Base-by-base conservation (phyloP, 202 grass and related monocot genomes). In the Musa balbisiana region DNA sequence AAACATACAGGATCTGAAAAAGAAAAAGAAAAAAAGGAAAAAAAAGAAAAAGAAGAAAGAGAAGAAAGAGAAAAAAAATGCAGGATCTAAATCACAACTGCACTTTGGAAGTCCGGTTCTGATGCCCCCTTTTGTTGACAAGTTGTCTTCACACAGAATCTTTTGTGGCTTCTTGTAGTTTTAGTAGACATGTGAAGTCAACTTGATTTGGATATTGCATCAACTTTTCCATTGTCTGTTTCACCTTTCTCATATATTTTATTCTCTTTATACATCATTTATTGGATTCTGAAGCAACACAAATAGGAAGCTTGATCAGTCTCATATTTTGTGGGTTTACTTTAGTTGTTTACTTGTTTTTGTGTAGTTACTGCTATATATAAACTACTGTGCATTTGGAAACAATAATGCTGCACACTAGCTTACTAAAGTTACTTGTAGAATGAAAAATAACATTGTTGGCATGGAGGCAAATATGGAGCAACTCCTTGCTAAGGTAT, bases 381-480 rank as follows among this genome's bases (percentile, higher is more conserved):
- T 11, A 70, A 11, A 33, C 2, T 29, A 70, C 43, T 67, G 12
- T 51, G 49, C 8, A 19, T 51, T 51, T 70, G 17, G 2, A 70
- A 70, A 49, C 43, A 51, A 51, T 17, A 51, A 19, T 51, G 50
- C 4, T 70, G 9, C 17, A 70, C 21, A 21, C 16, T 20, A 70
- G 16, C 17, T 20, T 70, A 11, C 51, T 51, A 25, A 52, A 17
- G 20, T 85, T 67, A 73, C 12, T 67, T 49, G 19, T 84, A 93
- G 95, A 78, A 95, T 99, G 95, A 99, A 99, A 85, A 94, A 84
- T 85, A 99, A 99, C 67, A 99, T 99, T 74, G 83, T 88, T 77
- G 91, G 91, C 68, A 99, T 99, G 89, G 95, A 99, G 68, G 50
- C 83, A 80, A 90, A 88, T 76, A 99, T 99, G 95, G 95, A 89